phyloP scores from a whole-genome alignment of 164 flowering plant species.

The Litsea cubeba region DNA sequence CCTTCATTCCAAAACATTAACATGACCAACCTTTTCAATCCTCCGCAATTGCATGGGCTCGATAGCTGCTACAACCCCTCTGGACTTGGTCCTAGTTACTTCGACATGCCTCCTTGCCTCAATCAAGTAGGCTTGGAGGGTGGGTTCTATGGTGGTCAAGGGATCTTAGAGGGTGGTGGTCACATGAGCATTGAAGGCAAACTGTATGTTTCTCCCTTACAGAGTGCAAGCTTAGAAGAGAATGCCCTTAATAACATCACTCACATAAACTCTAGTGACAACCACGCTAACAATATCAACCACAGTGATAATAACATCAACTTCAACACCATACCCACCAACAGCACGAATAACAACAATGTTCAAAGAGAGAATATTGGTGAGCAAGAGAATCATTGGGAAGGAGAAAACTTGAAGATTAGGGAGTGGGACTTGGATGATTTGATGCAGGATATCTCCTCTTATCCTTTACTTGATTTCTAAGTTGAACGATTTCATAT shows the following conservation, averaged over 20 bases:
- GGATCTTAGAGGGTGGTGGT: conserved; percentile 9
- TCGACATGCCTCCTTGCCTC: conserved; percentile 23
- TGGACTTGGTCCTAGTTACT: conserved; percentile 12
- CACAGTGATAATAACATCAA: conserved; percentile 6
- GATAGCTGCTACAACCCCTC: conserved; percentile 17
- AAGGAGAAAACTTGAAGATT: conserved; percentile 52
- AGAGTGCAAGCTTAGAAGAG: conserved; percentile 32
- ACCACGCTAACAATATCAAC: neutral
- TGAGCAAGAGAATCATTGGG: conserved; percentile 41
- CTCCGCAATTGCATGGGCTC: conserved; percentile 11
- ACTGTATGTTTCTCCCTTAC: conserved; percentile 41
- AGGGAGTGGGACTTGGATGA: conserved; percentile 86
- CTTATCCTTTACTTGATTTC: conserved; percentile 66
- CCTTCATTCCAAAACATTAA: conserved; percentile 28
- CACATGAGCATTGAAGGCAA: conserved; percentile 29
- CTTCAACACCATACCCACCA: conserved; percentile 11
- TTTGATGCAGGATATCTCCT: conserved; percentile 67
- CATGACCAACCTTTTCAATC: conserved; percentile 26
- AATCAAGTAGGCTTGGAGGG: conserved; percentile 20
- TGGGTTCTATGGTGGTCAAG: conserved; percentile 31
- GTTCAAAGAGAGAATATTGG: conserved; percentile 10
- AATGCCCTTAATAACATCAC: conserved; percentile 3
- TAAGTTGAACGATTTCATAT: conserved; percentile 28
- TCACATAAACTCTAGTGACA: neutral
- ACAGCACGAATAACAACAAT: conserved; percentile 24